Percentiles rank a stretch among this genome's conserved stretches.
Evolutionary conservation across 139 green algal species (phyloP).

Genomic region (Mychonastes homosphaera): DNA sequence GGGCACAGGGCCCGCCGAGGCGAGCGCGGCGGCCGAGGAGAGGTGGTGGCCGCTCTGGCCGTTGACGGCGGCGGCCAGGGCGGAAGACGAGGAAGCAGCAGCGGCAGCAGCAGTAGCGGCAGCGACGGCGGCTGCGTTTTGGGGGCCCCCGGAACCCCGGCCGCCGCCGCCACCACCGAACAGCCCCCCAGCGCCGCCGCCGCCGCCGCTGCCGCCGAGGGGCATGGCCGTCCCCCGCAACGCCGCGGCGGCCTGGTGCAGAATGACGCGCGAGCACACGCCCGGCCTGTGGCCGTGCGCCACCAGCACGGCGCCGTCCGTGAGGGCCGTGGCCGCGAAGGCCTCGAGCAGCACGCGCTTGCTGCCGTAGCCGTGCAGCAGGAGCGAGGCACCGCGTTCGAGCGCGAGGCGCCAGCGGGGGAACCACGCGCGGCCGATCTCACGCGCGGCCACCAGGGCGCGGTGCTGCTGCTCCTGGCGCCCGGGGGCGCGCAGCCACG

Average conservation of each 20-base stretch:
- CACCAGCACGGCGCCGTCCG: constrained; percentile 37
- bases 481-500: constrained; percentile 12
- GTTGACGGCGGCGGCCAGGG: too few species aligned
- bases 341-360: constrained; percentile 61
- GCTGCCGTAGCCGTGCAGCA: constrained; percentile 79
- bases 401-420: constrained; percentile 24
- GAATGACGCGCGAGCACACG: too few species aligned
- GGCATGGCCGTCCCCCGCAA: too few species aligned
- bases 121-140: too few species aligned
- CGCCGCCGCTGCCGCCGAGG: too few species aligned
- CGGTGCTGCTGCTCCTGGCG: constrained; percentile 22
- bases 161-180: background rate
- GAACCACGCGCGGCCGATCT: constrained; percentile 5
- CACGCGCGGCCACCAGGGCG: constrained; percentile 11
- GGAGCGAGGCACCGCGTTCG: constrained; percentile 40
- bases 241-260: too few species aligned
- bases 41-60: too few species aligned
- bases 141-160: too few species aligned
- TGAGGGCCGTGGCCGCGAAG: constrained; percentile 40
- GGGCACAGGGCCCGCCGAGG: too few species aligned
- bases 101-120: too few species aligned
- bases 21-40: too few species aligned
- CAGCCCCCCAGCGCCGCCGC: background rate
- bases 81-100: too few species aligned
- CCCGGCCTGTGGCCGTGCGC: constrained; percentile 39